Evolutionary conservation across 805 yeast genomes (phyloP).

Genomic region (Candida piceae): DNA sequence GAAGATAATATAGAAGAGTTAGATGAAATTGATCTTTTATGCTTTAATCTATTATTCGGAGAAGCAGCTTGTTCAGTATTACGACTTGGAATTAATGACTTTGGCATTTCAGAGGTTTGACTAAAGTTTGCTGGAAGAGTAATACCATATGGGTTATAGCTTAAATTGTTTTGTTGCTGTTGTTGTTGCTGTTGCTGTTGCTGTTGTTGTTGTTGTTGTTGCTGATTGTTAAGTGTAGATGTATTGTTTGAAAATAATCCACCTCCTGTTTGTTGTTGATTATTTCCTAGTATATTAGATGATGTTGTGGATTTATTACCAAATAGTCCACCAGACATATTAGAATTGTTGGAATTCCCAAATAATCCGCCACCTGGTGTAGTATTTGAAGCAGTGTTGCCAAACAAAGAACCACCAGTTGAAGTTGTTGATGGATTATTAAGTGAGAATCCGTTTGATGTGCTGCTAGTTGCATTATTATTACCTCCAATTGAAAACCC

Average conservation of each 20-base stretch:
- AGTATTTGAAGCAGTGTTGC: constrained; percentile 1
- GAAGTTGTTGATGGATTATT: constrained; percentile 4
- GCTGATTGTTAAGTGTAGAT: constrained; percentile 24
- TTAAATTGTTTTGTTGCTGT: constrained; percentile 2
- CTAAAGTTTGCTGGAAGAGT: constrained; percentile 11
- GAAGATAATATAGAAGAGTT: constrained; percentile 2
- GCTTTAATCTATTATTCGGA: constrained; percentile 10
- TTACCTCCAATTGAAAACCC: constrained; percentile 14
- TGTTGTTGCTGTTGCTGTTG: constrained; percentile 6
- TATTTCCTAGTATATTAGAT: constrained; percentile 37
- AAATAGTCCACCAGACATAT: background rate
- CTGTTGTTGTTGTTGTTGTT: constrained; percentile 12
- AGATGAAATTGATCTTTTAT: constrained; percentile 20
- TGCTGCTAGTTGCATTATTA: too few relatives aligned
- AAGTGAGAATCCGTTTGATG: constrained; percentile 1
- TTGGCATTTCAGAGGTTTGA: constrained; percentile 25
- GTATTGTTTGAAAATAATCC: constrained; percentile 12
- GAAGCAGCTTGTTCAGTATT: constrained; percentile 5
- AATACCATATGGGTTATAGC: constrained; percentile 24
- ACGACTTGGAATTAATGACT: constrained; percentile 21
- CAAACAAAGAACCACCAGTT: background rate
- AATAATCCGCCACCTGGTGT: background rate
- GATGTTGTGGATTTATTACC: background rate
- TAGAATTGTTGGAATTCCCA: background rate
- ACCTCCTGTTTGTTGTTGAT: constrained; percentile 5